phyloP scores from a whole-genome alignment of 1,284 basidiomycete species.

The Coniophora puteana region DNA sequence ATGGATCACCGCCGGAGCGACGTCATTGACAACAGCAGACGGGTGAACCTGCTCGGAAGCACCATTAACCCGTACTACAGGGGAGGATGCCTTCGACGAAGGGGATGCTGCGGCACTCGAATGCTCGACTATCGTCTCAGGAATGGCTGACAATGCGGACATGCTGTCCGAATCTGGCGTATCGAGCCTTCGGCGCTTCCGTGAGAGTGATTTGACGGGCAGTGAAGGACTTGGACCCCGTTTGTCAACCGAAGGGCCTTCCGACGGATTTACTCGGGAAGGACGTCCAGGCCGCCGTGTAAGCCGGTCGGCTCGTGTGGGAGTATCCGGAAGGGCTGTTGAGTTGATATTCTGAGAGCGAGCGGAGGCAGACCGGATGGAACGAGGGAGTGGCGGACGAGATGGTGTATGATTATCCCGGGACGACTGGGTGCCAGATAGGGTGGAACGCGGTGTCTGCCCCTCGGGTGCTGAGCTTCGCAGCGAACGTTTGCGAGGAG shows the following conservation, averaged over 20 bases:
- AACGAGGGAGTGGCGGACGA: slow-evolving; percentile 1
- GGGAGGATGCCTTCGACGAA: slow-evolving; percentile 15
- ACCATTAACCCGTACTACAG: slow-evolving; percentile 10
- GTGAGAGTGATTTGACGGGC: slow-evolving; percentile 12
- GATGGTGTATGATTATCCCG: slow-evolving; percentile 1
- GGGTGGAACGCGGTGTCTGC: slow-evolving; percentile 6
- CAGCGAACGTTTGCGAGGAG: too few relatives aligned
- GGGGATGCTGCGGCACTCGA: slow-evolving; percentile 1
- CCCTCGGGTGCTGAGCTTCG: slow-evolving; percentile 12
- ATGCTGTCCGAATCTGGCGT: slow-evolving; percentile 9
- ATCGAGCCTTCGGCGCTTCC: slow-evolving; percentile 27
- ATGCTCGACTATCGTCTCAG: slow-evolving; percentile 7
- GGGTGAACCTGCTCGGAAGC: slow-evolving; percentile 6
- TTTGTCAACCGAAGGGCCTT: slow-evolving; percentile 1
- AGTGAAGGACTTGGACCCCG: slow-evolving; percentile 7
- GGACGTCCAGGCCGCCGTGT: slow-evolving; percentile 28
- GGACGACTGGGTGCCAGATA: slow-evolving; percentile 14
- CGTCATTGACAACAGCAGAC: background rate
- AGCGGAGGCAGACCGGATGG: slow-evolving; percentile 16
- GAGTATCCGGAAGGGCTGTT: slow-evolving; percentile 6
- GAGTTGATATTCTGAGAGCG: slow-evolving; percentile 10
- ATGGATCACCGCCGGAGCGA: slow-evolving; percentile 1
- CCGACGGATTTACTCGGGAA: slow-evolving; percentile 10
- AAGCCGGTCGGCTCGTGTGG: slow-evolving; percentile 5
- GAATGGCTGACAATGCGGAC: slow-evolving; percentile 7